Conservation (phyloP, 2,329 filamentous ascomycete genomes). For the Ophiostoma triangulosporum region DNA sequence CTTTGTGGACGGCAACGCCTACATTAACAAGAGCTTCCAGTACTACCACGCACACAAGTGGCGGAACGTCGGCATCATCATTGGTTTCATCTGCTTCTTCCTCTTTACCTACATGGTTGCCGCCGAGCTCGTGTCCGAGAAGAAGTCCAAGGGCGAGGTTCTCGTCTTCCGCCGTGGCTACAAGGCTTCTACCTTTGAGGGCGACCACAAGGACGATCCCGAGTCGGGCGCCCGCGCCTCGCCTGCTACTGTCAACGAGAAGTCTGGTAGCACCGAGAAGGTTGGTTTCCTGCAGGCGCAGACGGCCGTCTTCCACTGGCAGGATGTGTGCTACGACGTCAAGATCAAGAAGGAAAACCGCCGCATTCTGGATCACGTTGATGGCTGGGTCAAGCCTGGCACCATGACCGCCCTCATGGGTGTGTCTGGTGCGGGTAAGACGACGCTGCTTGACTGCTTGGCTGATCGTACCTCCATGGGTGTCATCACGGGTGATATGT, state of each 20-base stretch:
- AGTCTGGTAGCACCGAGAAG: conserved; percentile 1
- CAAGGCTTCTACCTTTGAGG: conserved; percentile 42
- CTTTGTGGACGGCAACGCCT: conserved; percentile 44
- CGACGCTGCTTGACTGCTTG: conserved; percentile 74
- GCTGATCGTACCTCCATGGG: conserved; percentile 81
- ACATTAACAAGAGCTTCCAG: conserved; percentile 37
- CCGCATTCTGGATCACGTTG: conserved; percentile 73
- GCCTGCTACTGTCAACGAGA: conserved; percentile 17
- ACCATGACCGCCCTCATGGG: conserved; percentile 86
- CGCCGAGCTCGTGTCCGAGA: conserved; percentile 50
- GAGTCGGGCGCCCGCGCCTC: conserved; percentile 37
- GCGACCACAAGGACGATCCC: conserved; percentile 49
- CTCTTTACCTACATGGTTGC: conserved; percentile 47
- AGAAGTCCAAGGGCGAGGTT: conserved; percentile 64
- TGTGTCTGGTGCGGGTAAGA: conserved; percentile 83
- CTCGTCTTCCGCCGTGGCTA: conserved; percentile 61
- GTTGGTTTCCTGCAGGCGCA: conserved; percentile 34
- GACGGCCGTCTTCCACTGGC: conserved; percentile 80
- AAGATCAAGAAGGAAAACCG: conserved; percentile 68
- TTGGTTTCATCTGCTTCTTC: conserved; percentile 52
- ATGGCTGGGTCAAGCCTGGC: conserved; percentile 89
- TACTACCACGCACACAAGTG: conserved; percentile 50
- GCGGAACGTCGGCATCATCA: conserved; percentile 58
- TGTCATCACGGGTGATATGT: conserved; percentile 75
- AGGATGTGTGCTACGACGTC: conserved; percentile 62